Conservation (phyloP, 2,329 filamentous ascomycete species). For the Chaetomium strumarium region DNA sequence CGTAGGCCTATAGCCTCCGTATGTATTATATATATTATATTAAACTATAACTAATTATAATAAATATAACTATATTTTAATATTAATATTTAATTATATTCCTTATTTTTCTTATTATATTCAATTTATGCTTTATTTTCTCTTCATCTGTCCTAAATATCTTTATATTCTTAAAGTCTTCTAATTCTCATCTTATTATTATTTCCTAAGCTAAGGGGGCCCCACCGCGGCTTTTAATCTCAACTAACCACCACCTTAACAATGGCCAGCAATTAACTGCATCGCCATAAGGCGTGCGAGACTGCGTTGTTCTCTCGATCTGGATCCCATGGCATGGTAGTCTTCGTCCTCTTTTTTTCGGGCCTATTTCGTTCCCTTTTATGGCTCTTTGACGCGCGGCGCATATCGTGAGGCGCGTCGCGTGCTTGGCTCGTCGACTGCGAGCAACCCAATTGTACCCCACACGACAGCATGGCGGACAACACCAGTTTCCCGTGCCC, state of each 20-base stretch:
- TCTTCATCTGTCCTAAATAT: background rate
- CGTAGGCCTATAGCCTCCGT: no score
- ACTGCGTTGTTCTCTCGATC: background rate
- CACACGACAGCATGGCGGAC: conserved; percentile 8
- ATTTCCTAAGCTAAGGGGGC: no score
- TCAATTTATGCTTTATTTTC: background rate
- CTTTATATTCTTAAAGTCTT: no score
- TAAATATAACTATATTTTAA: no score
- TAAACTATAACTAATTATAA: no score
- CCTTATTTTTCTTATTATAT: background rate
- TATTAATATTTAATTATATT: no score
- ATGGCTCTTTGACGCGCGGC: background rate
- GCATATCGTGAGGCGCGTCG: background rate
- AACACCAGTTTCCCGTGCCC: background rate
- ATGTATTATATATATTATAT: no score
- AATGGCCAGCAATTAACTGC: background rate
- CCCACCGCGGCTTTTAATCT: no score
- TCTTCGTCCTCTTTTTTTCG: background rate
- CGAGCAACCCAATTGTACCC: background rate
- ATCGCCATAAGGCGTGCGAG: background rate
- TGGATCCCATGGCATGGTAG: background rate
- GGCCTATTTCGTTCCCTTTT: background rate
- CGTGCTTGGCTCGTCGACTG: background rate
- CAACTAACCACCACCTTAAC: background rate
- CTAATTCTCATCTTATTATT: no score